Conservation (phyloP, 2,329 filamentous ascomycete species). For the Microcyclospora tardicrescens region DNA sequence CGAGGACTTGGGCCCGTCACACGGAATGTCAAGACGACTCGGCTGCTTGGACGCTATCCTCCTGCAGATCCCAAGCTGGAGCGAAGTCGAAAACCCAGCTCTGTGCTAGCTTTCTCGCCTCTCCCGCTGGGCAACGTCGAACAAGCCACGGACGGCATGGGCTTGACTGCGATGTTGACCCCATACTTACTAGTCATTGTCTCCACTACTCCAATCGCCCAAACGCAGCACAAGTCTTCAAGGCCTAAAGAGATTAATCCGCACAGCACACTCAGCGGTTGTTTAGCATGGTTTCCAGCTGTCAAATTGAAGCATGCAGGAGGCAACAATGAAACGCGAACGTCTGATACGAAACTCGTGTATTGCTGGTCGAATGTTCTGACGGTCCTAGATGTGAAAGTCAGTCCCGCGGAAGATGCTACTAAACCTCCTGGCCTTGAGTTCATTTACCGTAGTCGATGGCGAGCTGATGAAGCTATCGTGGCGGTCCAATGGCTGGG, state of each 20-base stretch:
- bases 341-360: conserved; percentile 74
- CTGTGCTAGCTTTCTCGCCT: conserved; percentile 81
- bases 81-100: conserved; percentile 75
- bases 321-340: conserved; percentile 43
- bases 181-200: conserved; percentile 94
- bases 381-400: conserved; percentile 79
- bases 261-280: conserved; percentile 85
- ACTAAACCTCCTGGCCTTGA: conserved; percentile 66
- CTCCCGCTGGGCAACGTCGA: conserved; percentile 91
- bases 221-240: conserved; percentile 89
- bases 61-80: conserved; percentile 48
- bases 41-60: conserved; percentile 85
- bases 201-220: conserved; percentile 88
- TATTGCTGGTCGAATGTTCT: conserved; percentile 99
- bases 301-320: conserved; percentile 68
- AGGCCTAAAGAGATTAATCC: conserved; percentile 82
- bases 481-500: conserved; percentile 96
- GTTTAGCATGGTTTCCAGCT: conserved; percentile 91
- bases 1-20: conserved; percentile 78
- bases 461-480: conserved; percentile 89
- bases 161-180: conserved; percentile 86
- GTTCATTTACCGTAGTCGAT: conserved; percentile 74
- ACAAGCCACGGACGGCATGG: conserved; percentile 72
- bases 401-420: conserved; percentile 49
- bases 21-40: conserved; percentile 73